phyloP scores from a whole-genome alignment of 371 early-diverging fungal species.

The Funneliformis caledonium region DNA sequence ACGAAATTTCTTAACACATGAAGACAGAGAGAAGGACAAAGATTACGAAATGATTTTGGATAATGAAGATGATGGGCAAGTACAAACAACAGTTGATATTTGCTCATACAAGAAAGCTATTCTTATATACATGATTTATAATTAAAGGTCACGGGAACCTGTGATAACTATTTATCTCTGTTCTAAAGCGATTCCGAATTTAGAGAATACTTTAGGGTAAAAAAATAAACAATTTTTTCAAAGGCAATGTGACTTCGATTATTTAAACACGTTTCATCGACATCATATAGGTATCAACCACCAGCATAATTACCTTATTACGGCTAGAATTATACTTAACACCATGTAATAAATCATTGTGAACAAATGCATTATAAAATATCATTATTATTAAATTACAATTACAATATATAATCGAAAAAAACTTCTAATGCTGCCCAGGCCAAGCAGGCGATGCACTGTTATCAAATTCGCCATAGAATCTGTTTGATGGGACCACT shows the following conservation, averaged over 20 bases:
- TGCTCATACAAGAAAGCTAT: background rate
- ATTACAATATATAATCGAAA: background rate
- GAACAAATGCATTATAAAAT: too few species aligned
- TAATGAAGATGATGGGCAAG: background rate
- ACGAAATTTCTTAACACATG: background rate
- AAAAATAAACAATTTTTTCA: background rate
- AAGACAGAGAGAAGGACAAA: background rate
- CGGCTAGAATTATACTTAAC: too few species aligned
- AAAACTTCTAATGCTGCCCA: constrained; percentile 42
- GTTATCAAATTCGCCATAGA: constrained; percentile 61
- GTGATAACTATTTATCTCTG: constrained; percentile 20
- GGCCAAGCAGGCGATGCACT: constrained; percentile 56
- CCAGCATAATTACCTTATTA: too few species aligned
- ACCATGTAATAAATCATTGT: too few species aligned
- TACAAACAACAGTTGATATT: background rate
- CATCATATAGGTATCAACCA: too few species aligned
- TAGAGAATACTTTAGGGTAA: constrained; percentile 1
- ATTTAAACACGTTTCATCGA: background rate
- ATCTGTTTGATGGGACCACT: constrained; percentile 53
- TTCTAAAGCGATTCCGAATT: background rate
- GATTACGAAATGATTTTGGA: background rate
- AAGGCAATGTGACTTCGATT: too few species aligned
- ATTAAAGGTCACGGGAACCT: background rate
- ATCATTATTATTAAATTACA: background rate
- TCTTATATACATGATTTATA: background rate